Evolutionary conservation across 345 rosid species (phyloP).

Genomic region (Kandelia obovata): DNA sequence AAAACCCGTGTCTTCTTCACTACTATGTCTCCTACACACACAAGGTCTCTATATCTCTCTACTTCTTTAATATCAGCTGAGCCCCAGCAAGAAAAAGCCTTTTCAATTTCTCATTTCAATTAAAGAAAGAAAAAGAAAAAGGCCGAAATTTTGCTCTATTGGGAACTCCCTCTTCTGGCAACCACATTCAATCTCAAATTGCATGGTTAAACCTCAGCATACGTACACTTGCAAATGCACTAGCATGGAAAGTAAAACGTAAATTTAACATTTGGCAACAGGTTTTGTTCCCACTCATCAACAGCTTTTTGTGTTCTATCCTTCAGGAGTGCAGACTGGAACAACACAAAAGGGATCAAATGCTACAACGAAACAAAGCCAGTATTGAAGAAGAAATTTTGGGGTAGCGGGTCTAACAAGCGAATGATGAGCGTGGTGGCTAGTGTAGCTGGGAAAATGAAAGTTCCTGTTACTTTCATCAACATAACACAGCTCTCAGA

Average conservation of each 20-base stretch:
- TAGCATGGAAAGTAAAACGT: too few species aligned
- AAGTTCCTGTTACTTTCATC: slow-evolving; percentile 61
- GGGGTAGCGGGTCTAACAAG: slow-evolving; percentile 66
- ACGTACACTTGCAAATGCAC: too few species aligned
- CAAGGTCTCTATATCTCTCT: slow-evolving; percentile 20
- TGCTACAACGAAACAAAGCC: slow-evolving; percentile 91
- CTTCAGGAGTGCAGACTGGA: slow-evolving; percentile 69
- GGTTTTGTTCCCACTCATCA: not conserved
- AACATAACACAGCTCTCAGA: slow-evolving; percentile 87
- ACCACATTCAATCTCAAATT: too few species aligned
- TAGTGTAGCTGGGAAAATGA: slow-evolving; percentile 47
- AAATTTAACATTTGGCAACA: too few species aligned
- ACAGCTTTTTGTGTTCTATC: not conserved
- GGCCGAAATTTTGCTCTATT: too few species aligned
- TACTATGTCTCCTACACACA: slow-evolving; percentile 42
- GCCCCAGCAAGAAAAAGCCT: not conserved
- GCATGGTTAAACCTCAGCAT: too few species aligned
- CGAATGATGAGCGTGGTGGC: slow-evolving; percentile 72
- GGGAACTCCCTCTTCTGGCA: too few species aligned
- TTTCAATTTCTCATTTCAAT: not conserved
- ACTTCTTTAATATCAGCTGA: not conserved
- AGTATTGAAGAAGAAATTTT: slow-evolving; percentile 48
- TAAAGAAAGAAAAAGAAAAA: too few species aligned
- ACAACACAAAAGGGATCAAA: slow-evolving; percentile 51
- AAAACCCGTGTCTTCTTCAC: slow-evolving; percentile 43